Percentiles rank a stretch among this genome's conserved stretches.
Conservation (phyloP, 164 flowering plant genomes). For the Stephania japonica region DNA sequence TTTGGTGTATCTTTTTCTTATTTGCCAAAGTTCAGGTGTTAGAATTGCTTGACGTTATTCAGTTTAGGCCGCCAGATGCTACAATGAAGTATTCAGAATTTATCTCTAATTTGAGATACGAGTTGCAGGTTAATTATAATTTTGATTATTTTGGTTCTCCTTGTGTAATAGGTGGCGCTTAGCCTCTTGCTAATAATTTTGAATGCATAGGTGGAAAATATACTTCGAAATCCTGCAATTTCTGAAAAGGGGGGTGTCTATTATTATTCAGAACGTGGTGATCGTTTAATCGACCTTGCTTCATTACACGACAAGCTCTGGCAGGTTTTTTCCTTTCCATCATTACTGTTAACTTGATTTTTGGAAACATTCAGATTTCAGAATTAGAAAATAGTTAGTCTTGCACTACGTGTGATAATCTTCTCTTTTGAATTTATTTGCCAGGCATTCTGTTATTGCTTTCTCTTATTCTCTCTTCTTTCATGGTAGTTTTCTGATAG, state of each 20-base stretch:
- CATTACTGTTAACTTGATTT: neutral
- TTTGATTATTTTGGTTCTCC: neutral
- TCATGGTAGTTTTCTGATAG: neutral
- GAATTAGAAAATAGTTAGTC: neutral
- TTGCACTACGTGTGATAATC: neutral
- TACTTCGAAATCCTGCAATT: constrained; percentile 58
- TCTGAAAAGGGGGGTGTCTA: constrained; percentile 76
- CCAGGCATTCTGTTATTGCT: constrained; percentile 14
- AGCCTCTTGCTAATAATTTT: neutral
- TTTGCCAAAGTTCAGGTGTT: constrained; percentile 44
- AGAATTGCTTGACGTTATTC: constrained; percentile 84
- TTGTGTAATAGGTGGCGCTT: neutral
- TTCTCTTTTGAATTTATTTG: neutral
- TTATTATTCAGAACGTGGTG: constrained; percentile 90
- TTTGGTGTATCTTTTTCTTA: neutral
- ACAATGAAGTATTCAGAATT: constrained; percentile 51
- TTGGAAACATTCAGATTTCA: neutral
- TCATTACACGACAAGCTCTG: constrained; percentile 79
- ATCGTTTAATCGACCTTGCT: constrained; percentile 80
- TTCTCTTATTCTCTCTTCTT: neutral
- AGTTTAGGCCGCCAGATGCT: constrained; percentile 81
- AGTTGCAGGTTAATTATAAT: constrained; percentile 41
- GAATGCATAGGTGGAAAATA: constrained; percentile 56
- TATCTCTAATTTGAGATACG: constrained; percentile 46
- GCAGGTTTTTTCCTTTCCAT: constrained; percentile 47